These are phyloP conservation scores for Saitoella complicata DNA, from an alignment of 805 yeast species.

Conservation along the genomic window DNA sequence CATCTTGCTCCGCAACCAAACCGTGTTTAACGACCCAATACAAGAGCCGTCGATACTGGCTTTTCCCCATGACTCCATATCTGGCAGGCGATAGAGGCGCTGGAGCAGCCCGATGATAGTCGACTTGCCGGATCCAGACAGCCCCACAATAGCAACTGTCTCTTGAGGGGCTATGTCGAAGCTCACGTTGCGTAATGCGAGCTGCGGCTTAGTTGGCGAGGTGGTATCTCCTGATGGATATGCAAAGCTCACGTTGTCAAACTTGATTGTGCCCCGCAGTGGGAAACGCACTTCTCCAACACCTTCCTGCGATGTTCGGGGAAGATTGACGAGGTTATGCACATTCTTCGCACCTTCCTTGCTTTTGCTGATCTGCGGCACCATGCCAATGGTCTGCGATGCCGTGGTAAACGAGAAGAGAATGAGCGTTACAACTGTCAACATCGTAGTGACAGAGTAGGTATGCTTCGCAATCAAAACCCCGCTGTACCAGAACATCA, in stretches of 20 bases:
- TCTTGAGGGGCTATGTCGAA: conserved; percentile 31
- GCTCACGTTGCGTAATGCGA: conserved; percentile 30
- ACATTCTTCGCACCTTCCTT: conserved; percentile 24
- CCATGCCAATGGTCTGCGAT: conserved; percentile 37
- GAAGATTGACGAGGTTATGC: conserved; percentile 6
- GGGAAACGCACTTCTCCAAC: not conserved
- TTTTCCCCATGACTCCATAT: conserved; percentile 17
- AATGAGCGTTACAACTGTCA: conserved; percentile 56
- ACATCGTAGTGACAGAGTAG: conserved; percentile 40
- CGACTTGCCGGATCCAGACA: conserved; percentile 86
- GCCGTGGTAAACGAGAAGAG: conserved; percentile 58
- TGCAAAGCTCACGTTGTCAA: conserved; percentile 1
- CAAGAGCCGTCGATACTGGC: conserved; percentile 29
- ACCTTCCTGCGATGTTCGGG: not conserved
- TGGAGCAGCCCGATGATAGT: conserved; percentile 46
- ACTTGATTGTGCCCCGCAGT: not conserved
- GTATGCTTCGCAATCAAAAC: conserved; percentile 41
- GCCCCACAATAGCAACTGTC: conserved; percentile 58
- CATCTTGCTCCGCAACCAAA: conserved; percentile 35
- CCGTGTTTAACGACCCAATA: conserved; percentile 30
- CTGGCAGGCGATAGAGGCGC: conserved; percentile 32
- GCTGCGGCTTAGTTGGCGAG: conserved; percentile 26
- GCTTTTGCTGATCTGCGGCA: conserved; percentile 74
- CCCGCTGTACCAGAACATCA: conserved; percentile 69
- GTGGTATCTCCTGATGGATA: conserved; percentile 1